phyloP scores from a whole-genome alignment of 2,329 filamentous ascomycete genomes.

The Diaporthe aspalathi region DNA sequence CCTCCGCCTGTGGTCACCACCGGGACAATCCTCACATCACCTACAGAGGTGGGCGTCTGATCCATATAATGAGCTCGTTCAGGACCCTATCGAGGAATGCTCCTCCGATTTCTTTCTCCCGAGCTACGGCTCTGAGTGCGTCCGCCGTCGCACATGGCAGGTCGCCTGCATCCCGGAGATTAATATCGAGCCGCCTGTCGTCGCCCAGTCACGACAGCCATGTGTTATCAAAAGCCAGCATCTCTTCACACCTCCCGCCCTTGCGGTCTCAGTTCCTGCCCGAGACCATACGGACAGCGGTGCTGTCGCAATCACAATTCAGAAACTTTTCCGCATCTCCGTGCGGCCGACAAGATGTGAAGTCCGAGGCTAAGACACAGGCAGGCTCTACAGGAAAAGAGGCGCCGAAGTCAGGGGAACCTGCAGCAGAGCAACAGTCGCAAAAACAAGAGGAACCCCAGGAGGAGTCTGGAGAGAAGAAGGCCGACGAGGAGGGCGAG shows the following conservation, averaged over 20 bases:
- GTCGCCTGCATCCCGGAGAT: conserved; percentile 61
- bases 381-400: conserved; percentile 53
- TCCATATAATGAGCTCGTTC: conserved; percentile 59
- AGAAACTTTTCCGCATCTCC: conserved; percentile 55
- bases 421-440: conserved; percentile 49
- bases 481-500: conserved; percentile 57
- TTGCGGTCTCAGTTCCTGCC: conserved; percentile 61
- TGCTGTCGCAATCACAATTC: conserved; percentile 43
- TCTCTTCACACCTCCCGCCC: conserved; percentile 49
- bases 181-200: conserved; percentile 50
- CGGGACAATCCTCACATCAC: conserved; percentile 25
- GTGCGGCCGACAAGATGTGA: conserved; percentile 48
- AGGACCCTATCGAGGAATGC: conserved; percentile 56
- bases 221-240: conserved; percentile 45
- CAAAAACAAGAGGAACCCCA: conserved; percentile 56
- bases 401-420: conserved; percentile 45
- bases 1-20: conserved; percentile 22
- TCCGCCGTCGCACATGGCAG: conserved; percentile 53
- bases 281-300: conserved; percentile 53
- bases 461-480: conserved; percentile 57
- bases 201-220: conserved; percentile 46
- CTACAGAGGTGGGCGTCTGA: conserved; percentile 43
- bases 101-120: conserved; percentile 55
- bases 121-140: conserved; percentile 52
- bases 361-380: conserved; percentile 48